phyloP scores from a whole-genome alignment of 345 rosid genomes.

The Viola odorata region DNA sequence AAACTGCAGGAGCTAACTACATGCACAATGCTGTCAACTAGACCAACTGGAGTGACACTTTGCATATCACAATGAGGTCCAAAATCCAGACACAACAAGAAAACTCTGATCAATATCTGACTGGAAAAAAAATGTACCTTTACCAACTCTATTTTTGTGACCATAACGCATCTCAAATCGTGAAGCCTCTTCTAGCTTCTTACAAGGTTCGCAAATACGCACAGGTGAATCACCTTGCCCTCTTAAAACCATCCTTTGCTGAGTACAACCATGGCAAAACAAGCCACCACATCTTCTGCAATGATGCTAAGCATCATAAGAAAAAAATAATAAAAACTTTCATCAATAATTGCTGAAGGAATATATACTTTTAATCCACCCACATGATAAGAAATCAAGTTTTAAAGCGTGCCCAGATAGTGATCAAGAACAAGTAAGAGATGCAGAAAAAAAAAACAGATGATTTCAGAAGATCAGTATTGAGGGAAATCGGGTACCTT shows the following conservation, averaged over 20 bases:
- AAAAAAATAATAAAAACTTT: not conserved
- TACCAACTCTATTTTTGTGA: conserved; percentile 43
- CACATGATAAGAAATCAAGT: not conserved
- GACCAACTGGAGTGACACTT: too few relatives aligned
- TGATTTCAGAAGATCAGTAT: conserved; percentile 13
- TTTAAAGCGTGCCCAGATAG: not conserved
- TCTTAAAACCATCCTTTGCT: conserved; percentile 68
- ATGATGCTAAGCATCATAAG: conserved; percentile 59
- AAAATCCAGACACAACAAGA: not conserved
- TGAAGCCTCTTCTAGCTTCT: conserved; percentile 80
- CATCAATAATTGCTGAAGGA: not conserved
- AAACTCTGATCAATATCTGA: not conserved
- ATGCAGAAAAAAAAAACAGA: not conserved
- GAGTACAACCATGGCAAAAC: conserved; percentile 73
- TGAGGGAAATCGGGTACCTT: conserved; percentile 41
- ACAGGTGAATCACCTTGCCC: conserved; percentile 94
- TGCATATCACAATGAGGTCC: not conserved
- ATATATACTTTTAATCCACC: not conserved
- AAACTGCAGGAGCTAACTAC: too few relatives aligned
- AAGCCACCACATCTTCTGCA: conserved; percentile 95
- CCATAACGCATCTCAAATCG: conserved; percentile 83
- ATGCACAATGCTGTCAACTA: too few relatives aligned
- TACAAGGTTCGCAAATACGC: conserved; percentile 90
- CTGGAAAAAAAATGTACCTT: conserved; percentile 35
- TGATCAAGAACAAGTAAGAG: not conserved